phyloP scores from a whole-genome alignment of 2,329 filamentous ascomycete species.

The Torrubiellomyces zombiae region DNA sequence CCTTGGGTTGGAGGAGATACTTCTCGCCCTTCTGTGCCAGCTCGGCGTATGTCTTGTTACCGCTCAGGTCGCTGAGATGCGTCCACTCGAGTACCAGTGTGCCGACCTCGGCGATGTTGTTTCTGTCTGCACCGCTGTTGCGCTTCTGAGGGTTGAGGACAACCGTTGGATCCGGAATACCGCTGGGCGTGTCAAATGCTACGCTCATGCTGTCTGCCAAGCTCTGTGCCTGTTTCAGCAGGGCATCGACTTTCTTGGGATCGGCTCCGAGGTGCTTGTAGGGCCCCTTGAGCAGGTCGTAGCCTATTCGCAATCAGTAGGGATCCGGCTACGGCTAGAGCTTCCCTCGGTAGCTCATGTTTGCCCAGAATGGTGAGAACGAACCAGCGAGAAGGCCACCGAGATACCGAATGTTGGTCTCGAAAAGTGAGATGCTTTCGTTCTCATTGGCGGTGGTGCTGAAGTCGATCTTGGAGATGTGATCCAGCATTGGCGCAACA shows the following conservation, averaged over 20 bases:
- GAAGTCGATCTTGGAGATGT: conserved; percentile 57
- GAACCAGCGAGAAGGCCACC: conserved; percentile 61
- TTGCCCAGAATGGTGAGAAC: no score
- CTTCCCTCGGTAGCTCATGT: no score
- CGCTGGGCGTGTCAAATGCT: conserved; percentile 61
- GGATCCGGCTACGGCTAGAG: no score
- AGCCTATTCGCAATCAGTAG: conserved; percentile 24
- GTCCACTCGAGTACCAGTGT: conserved; percentile 77
- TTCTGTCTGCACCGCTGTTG: conserved; percentile 35
- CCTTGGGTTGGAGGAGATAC: conserved; percentile 47
- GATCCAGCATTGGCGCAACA: conserved; percentile 53
- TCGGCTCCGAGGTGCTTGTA: conserved; percentile 30
- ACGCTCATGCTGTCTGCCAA: conserved; percentile 60
- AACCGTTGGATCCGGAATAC: conserved; percentile 57
- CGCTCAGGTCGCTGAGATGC: conserved; percentile 58
- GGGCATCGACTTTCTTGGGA: conserved; percentile 30
- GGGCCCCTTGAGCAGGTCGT: conserved; percentile 57
- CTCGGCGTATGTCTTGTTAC: conserved; percentile 46
- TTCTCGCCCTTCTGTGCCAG: conserved; percentile 51
- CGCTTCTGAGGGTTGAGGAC: conserved; percentile 35
- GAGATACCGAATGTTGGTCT: conserved; percentile 80
- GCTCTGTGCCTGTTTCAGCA: conserved; percentile 50
- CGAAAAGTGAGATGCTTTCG: conserved; percentile 58
- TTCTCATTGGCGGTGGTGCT: conserved; percentile 28
- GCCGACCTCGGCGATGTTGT: conserved; percentile 61